phyloP scores from a whole-genome alignment of 2,329 filamentous ascomycete species.

The Trichophyton schoenleinii region DNA sequence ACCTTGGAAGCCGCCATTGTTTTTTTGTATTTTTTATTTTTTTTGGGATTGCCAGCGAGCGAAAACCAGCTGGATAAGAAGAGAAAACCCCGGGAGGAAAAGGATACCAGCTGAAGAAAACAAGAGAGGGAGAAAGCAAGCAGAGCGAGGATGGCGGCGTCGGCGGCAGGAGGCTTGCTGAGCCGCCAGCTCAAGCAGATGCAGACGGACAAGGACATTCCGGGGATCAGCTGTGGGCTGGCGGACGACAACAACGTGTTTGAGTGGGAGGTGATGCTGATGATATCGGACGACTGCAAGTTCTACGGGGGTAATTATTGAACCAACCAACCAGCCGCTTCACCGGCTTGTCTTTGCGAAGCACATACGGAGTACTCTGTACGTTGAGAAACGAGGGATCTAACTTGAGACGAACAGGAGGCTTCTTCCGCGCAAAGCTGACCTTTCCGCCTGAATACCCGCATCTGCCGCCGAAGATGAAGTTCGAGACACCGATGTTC shows the following conservation, averaged over 20 bases:
- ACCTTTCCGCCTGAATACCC: constrained; percentile 79
- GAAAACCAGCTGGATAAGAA: too few species aligned
- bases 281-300: constrained; percentile 91
- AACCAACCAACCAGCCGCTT: neutral
- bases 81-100: too few species aligned
- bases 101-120: neutral
- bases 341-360: neutral
- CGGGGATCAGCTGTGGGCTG: constrained; percentile 85
- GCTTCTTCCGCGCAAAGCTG: constrained; percentile 78
- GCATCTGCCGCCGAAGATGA: constrained; percentile 74
- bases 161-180: constrained; percentile 59
- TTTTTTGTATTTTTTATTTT: too few species aligned
- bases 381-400: neutral
- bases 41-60: too few species aligned
- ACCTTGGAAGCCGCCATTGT: too few species aligned
- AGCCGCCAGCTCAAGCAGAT: constrained; percentile 85
- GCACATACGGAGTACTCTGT: neutral
- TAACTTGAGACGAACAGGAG: constrained; percentile 47
- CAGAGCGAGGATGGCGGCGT: constrained; percentile 16
- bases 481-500: constrained; percentile 75
- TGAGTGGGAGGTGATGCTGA: constrained; percentile 97
- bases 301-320: constrained; percentile 64
- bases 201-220: constrained; percentile 79
- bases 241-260: constrained; percentile 70
- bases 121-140: neutral